phyloP scores from a whole-genome alignment of 2,329 filamentous ascomycete species.

The Septoria linicola region DNA sequence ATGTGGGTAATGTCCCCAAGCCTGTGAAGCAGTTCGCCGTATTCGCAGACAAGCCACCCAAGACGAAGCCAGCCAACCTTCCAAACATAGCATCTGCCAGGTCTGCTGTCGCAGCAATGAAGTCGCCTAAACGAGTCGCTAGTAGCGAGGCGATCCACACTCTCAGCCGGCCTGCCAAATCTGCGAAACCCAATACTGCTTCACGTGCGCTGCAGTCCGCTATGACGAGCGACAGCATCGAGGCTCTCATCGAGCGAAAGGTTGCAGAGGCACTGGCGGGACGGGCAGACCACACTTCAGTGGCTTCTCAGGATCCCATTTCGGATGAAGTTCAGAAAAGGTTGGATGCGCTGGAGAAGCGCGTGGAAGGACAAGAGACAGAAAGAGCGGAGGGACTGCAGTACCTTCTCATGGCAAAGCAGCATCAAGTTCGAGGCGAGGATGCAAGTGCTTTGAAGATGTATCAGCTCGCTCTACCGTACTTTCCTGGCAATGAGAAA shows the following conservation, averaged over 20 bases:
- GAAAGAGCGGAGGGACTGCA: slow-evolving; percentile 82
- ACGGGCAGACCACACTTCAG: slow-evolving; percentile 50
- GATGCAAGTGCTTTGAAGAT: slow-evolving; percentile 75
- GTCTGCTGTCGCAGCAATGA: slow-evolving; percentile 19
- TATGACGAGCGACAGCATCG: slow-evolving; percentile 67
- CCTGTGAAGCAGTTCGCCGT: slow-evolving; percentile 83
- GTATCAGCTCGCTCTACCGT: slow-evolving; percentile 81
- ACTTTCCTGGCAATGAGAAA: slow-evolving; percentile 83
- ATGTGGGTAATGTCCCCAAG: slow-evolving; percentile 57
- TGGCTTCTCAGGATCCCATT: slow-evolving; percentile 42
- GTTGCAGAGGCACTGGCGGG: slow-evolving; percentile 84
- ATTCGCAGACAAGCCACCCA: slow-evolving; percentile 70
- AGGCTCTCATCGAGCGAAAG: slow-evolving; percentile 88
- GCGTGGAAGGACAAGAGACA: slow-evolving; percentile 70
- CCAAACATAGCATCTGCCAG: slow-evolving; percentile 32
- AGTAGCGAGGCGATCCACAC: slow-evolving; percentile 40
- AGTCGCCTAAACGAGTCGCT: slow-evolving; percentile 46
- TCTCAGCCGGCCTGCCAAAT: slow-evolving; percentile 43
- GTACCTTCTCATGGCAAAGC: slow-evolving; percentile 84
- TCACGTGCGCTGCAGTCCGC: slow-evolving; percentile 21
- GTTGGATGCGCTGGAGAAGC: slow-evolving; percentile 78
- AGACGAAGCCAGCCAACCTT: slow-evolving; percentile 34
- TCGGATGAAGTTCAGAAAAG: slow-evolving; percentile 77
- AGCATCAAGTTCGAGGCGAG: slow-evolving; percentile 82
- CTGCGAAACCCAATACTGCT: slow-evolving; percentile 38